Evolutionary conservation across 768 basidiomycete genomes (phyloP).

Genomic region (Mycena epipterygia): DNA sequence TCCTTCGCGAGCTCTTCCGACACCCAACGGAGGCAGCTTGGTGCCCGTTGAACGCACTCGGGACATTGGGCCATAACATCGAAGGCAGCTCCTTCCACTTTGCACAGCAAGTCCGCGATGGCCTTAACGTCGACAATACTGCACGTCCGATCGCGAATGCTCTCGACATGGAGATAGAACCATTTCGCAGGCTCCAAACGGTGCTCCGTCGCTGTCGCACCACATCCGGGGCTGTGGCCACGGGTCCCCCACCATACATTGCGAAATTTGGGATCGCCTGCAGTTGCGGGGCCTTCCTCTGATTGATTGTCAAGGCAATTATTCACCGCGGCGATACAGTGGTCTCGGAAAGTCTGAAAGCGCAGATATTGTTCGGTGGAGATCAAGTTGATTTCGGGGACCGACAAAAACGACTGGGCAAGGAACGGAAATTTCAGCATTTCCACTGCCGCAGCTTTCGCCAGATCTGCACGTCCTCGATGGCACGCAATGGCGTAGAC

Average conservation of each 20-base stretch:
- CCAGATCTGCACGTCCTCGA: constrained; percentile 25
- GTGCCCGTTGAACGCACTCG: too few relatives aligned
- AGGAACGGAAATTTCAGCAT: not conserved
- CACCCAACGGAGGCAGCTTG: too few relatives aligned
- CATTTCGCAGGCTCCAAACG: not conserved
- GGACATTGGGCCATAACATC: too few relatives aligned
- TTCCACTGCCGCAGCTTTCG: constrained; percentile 8
- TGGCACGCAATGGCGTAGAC: constrained; percentile 40
- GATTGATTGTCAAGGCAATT: not conserved
- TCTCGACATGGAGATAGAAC: not conserved
- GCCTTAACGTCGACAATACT: not conserved
- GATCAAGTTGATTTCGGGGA: not conserved
- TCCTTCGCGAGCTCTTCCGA: too few relatives aligned
- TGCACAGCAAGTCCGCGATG: too few relatives aligned
- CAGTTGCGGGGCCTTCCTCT: not conserved
- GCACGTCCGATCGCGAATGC: not conserved
- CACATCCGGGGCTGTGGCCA: not conserved
- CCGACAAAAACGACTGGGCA: not conserved
- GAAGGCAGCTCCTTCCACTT: too few relatives aligned
- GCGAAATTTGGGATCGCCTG: not conserved
- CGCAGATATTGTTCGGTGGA: not conserved
- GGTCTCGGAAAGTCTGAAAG: not conserved
- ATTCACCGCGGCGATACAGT: not conserved
- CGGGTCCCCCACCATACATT: not conserved
- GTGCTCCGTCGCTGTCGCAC: not conserved